Base-by-base conservation (phyloP, 148 eudicot species). In the Polygonum aviculare region DNA sequence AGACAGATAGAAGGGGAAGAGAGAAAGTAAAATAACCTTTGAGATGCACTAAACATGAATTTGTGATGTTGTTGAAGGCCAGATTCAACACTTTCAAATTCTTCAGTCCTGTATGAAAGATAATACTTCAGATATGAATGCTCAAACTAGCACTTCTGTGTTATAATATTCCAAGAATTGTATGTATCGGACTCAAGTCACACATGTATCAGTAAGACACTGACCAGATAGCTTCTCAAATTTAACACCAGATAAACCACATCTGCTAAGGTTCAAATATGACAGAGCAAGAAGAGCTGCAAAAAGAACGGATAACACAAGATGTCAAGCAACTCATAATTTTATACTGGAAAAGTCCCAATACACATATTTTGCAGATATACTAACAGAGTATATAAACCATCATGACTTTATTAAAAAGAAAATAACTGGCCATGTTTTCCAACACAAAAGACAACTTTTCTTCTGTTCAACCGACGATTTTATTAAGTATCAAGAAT, bases 191-290 rank as follows among this genome's bases (percentile, higher is more conserved):
- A n/a, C 19, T 22, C 12, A 65, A 36, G 72, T 67, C 21, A 67
- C 36, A 7, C 14, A 36, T 38, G 38, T 19, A 72, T 72, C 50
- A 26, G 54, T 26, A 72, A 72, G n/a, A 72, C 35, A 72, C 88
- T 80, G 18, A 95, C 99, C 85, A 72, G 97, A 87, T 74, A 95
- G 88, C 78, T 89, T 93, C 40, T 87, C 90, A 82, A 87, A 95
- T 10, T 94, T 96, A 78, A 82, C 84, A 81, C 90, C 96, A 54
- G 93, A 81, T 39, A 95, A 81, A 74, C 84, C 83, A 74, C 97
- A 90, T 87, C 99, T 88, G 91, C 96, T 89, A 49, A 92, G 88
- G 72, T 95, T 95, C 83, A 95, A 77, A 82, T 92, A 89, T 47
- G 89, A 78, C 67, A 95, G 86, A 74, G 91, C 89, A 78, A 77